Evolutionary conservation across 148 eudicot genomes (phyloP).

Genomic region (Linanthus parryae): DNA sequence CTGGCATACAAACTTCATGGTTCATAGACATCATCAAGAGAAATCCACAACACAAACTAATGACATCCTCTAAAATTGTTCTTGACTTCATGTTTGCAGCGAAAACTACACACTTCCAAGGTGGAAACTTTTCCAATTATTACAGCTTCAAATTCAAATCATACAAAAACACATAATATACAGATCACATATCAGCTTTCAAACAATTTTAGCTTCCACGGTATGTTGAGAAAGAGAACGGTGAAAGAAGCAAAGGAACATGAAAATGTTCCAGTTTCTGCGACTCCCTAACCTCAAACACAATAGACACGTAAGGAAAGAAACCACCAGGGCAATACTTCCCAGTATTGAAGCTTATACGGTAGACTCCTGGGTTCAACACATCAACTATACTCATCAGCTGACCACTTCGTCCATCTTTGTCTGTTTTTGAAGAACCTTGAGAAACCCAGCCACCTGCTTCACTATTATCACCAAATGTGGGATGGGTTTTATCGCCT

Average conservation of each 20-base stretch:
- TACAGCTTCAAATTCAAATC: not conserved
- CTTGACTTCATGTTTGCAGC: too few species aligned
- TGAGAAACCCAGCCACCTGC: slow-evolving; percentile 38
- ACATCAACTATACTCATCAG: slow-evolving; percentile 66
- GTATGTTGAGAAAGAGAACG: slow-evolving; percentile 84
- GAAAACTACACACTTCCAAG: too few species aligned
- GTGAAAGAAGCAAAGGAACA: slow-evolving; percentile 85
- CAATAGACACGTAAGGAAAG: slow-evolving; percentile 76
- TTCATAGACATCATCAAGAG: too few species aligned
- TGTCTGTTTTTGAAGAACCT: slow-evolving; percentile 65
- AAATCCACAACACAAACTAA: too few species aligned
- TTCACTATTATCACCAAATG: slow-evolving; percentile 42
- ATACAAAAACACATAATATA: not conserved
- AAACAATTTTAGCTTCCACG: slow-evolving; percentile 92
- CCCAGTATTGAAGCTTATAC: slow-evolving; percentile 83
- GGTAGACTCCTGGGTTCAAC: slow-evolving; percentile 57
- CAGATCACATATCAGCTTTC: too few species aligned
- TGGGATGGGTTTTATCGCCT: slow-evolving; percentile 33
- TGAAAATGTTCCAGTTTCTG: slow-evolving; percentile 92
- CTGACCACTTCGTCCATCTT: slow-evolving; percentile 85
- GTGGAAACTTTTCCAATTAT: too few species aligned
- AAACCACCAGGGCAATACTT: slow-evolving; percentile 63
- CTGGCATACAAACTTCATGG: too few species aligned
- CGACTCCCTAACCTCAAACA: slow-evolving; percentile 72
- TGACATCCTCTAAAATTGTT: too few species aligned